Evolutionary conservation across 225 moss, liverwort and hornwort species (phyloP), one percentile per base, ranked within the genome.

Genomic region (Pseudoscleropodium purum): DNA sequence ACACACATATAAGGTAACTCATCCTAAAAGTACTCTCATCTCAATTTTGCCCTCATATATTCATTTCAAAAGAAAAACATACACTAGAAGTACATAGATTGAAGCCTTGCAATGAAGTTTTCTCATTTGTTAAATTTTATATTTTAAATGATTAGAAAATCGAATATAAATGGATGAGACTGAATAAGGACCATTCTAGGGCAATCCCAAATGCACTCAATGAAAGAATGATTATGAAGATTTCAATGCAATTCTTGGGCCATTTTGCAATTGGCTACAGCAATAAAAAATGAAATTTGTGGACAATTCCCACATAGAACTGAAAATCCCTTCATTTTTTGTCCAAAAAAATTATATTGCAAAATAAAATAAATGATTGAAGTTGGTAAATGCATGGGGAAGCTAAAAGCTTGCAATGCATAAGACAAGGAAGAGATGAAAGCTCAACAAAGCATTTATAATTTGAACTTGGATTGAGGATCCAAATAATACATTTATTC

Each of bases 41-140:
- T 1, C 0, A 49, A 19, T 31, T 49, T 0, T 75, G 0, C 2
- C 7, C 4, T 47, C 7, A 11, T 6, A 0, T 11, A 18, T 3
- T 2, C 7, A 31, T 74, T 16, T 47, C 6, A 45, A 29, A 74
- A 45, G 3, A 17, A 43, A 73, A 73, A 27, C 10, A 17, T 43
- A 10, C 3, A 29, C 10, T 5, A 29, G 3, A 73, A 0, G 29
- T 43, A 10, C 6, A 73, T 17, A 14, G 25, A 8, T 47, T 47
- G 47, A 47, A 5, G 2, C 10, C 4, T 0, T 31, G 2, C 19
- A 75, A 49, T 49, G 19, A 47, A 31, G 31, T 47, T 47, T 11
- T 4, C 12, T 49, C 13, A 19, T 49, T 75, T 33, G 49, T 49
- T 31, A 18, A 47, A 47, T 18, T 31, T 39, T 8, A 43, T 43